Evolutionary conservation across 2,329 filamentous ascomycete species (phyloP), one percentile per base, ranked within the genome.

Genomic region (Aspergillus tubingensis): DNA sequence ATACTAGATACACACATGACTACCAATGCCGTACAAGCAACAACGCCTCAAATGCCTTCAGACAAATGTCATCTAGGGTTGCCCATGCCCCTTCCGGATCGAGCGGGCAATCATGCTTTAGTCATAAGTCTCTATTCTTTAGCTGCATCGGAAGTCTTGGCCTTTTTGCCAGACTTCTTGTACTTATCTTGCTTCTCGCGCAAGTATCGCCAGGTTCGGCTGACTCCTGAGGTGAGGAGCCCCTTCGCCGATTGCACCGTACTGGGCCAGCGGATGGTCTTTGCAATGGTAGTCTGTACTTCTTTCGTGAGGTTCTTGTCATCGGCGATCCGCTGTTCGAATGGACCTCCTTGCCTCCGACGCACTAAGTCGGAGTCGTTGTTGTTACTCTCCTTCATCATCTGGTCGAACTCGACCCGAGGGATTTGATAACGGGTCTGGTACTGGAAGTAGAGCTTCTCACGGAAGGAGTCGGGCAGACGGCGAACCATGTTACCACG

Each of bases 401-500:
- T 93, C 70, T 86, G 84, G 70, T 91, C 82, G 75, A 96, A 99
- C 58, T 96, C 92, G 4, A 86, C 84, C 15, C 88, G 87, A 0
- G 94, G 92, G 47, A 99, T 95, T 58, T 86, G 85, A 70, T 93
- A 96, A 71, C 96, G 94, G 73, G 89, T 88, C 75, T 96, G 93
- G 76, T 97, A 99, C 70, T 93, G 88, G 76, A 96, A 96, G 79
- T 99, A 99, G 0, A 99, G 81, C 61, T 92, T 93, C 57, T 90
- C 86, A 39, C 95, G 87, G 83, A 99, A 98, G 5, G 88, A 84
- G 69, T 90, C 89, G 3, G 95, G 95, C 10, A 99, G 81, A 11
- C 95, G 89, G 5, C 95, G 88, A 8, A 99, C 94, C 91, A 99
- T 99, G 77, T 99, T 99, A 17, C 91, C 92, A 59, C 95, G 88